These are phyloP conservation scores for Alternaria conjuncta DNA, from an alignment of 2,329 filamentous ascomycete genomes.

Conservation along the genomic window DNA sequence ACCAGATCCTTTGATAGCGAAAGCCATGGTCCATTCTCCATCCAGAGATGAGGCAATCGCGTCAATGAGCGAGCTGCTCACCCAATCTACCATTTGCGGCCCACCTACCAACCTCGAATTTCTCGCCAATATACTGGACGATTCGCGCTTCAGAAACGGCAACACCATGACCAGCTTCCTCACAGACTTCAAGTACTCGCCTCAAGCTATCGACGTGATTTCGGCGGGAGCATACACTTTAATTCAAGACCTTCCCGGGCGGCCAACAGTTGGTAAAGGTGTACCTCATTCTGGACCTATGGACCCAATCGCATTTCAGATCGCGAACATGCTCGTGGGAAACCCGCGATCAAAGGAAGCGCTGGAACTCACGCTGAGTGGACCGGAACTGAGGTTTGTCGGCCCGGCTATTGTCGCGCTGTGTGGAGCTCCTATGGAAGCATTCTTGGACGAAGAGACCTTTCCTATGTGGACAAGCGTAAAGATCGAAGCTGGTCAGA, in stretches of 20 bases:
- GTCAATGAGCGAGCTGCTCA: conserved; percentile 54
- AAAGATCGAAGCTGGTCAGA: conserved; percentile 59
- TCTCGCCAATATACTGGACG: conserved; percentile 57
- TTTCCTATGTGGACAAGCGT: conserved; percentile 64
- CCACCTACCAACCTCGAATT: conserved; percentile 66
- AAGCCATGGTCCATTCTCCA: conserved; percentile 62
- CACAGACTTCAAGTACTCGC: conserved; percentile 56
- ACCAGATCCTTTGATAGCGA: conserved; percentile 60
- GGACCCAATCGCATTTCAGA: conserved; percentile 64
- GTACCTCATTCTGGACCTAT: conserved; percentile 67
- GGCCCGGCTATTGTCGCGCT: conserved; percentile 62
- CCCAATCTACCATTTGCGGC: conserved; percentile 57
- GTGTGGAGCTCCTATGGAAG: conserved; percentile 62
- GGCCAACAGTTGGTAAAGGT: conserved; percentile 63
- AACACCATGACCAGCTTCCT: conserved; percentile 65
- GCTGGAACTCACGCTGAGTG: conserved; percentile 66
- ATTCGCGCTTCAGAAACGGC: conserved; percentile 56
- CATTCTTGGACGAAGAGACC: conserved; percentile 56
- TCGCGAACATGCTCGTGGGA: conserved; percentile 66
- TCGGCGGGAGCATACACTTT: conserved; percentile 64
- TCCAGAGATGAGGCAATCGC: conserved; percentile 53
- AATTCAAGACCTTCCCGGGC: conserved; percentile 65
- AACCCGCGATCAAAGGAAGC: conserved; percentile 60
- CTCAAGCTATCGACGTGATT: conserved; percentile 63
- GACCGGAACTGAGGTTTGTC: conserved; percentile 65